phyloP scores from a whole-genome alignment of 805 yeast genomes.

The Ogataea trehaloabstinens region DNA sequence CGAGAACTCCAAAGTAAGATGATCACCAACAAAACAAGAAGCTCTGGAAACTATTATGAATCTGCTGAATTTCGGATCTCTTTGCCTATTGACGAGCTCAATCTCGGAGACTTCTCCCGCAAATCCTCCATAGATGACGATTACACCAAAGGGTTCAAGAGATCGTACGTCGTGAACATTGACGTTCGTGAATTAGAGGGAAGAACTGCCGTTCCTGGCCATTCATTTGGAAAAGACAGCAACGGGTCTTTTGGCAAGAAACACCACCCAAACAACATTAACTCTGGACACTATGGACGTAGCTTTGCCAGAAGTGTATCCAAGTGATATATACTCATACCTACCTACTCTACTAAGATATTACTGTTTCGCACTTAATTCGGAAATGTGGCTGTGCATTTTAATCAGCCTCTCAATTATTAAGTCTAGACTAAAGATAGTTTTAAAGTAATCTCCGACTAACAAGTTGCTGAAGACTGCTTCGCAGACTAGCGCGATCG shows the following conservation, averaged over 20 bases:
- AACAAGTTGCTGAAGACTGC: too few species aligned
- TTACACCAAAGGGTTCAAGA: constrained; percentile 28
- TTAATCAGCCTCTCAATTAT: too few species aligned
- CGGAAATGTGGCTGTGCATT: too few species aligned
- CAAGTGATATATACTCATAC: too few species aligned
- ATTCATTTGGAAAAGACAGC: constrained; percentile 7
- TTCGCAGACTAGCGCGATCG: too few species aligned
- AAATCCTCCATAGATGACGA: constrained; percentile 13
- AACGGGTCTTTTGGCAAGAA: constrained; percentile 2
- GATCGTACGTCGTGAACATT: constrained; percentile 41
- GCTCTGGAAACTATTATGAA: constrained; percentile 27
- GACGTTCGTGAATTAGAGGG: constrained; percentile 42
- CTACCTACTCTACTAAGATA: too few species aligned
- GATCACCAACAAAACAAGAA: constrained; percentile 36
- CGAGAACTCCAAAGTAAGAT: constrained; percentile 47
- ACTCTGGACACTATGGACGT: neutral
- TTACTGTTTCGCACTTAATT: too few species aligned
- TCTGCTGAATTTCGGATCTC: constrained; percentile 43
- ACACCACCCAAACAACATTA: neutral
- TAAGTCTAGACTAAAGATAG: too few species aligned
- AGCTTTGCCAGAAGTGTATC: neutral
- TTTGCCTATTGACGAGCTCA: constrained; percentile 35
- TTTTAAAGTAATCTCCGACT: too few species aligned
- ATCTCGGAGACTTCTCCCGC: constrained; percentile 15
- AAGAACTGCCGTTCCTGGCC: constrained; percentile 11